These are phyloP conservation scores for Galeopsis tetrahit DNA, from an alignment of 257 asterid species.

Conservation along the genomic window DNA sequence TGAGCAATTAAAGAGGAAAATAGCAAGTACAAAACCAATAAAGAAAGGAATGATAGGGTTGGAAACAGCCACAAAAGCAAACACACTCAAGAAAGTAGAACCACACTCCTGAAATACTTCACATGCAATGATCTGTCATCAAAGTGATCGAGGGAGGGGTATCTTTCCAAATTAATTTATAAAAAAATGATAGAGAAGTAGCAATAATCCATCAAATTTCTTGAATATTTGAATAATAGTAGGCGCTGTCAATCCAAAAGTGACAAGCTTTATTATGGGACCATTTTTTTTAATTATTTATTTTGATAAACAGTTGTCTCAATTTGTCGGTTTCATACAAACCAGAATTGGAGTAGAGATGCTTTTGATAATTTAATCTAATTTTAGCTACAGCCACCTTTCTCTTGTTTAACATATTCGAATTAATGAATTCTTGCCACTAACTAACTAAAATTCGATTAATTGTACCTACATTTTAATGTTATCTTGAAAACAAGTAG, in stretches of 20 bases:
- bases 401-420: neutral
- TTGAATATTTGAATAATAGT: slow-evolving; percentile 4
- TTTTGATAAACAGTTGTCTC: slow-evolving; percentile 63
- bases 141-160: slow-evolving; percentile 49
- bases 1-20: slow-evolving; percentile 23
- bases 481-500: neutral
- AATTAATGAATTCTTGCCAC: neutral
- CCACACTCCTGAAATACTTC: slow-evolving; percentile 49
- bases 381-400: slow-evolving; percentile 28
- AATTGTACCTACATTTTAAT: neutral
- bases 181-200: neutral
- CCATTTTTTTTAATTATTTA: slow-evolving; percentile 42
- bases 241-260: slow-evolving; percentile 56
- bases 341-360: slow-evolving; percentile 26
- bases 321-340: slow-evolving; percentile 53
- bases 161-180: neutral
- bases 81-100: slow-evolving; percentile 40
- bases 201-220: neutral
- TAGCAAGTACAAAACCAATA: slow-evolving; percentile 43
- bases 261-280: slow-evolving; percentile 61
- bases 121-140: slow-evolving; percentile 82
- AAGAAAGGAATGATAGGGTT: slow-evolving; percentile 65
- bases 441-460: neutral
- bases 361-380: slow-evolving; percentile 27
- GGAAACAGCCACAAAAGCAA: slow-evolving; percentile 63